Evolutionary conservation across 2,329 filamentous ascomycete species (phyloP).

Genomic region (Diaporthe sp.): DNA sequence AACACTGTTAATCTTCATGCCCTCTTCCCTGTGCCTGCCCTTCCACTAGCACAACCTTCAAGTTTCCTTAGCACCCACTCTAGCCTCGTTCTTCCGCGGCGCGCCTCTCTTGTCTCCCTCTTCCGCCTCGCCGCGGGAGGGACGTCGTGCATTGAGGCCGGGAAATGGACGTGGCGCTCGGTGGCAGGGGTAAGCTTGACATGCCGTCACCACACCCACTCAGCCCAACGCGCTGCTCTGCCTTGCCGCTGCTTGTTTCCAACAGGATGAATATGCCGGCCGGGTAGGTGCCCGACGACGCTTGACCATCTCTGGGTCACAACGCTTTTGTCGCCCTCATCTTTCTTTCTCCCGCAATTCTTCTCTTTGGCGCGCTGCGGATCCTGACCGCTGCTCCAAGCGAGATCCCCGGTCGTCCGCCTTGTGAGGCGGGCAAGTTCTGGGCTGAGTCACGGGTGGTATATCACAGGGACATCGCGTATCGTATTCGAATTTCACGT

Average conservation of each 20-base stretch:
- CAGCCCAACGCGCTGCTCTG: background rate
- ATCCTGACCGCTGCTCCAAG: slow-evolving; percentile 27
- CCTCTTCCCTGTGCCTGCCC: background rate
- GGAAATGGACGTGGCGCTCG: slow-evolving; percentile 37
- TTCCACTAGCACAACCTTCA: slow-evolving; percentile 5
- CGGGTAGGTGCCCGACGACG: slow-evolving; percentile 21
- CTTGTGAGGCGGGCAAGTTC: slow-evolving; percentile 11
- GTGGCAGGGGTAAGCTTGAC: slow-evolving; percentile 37
- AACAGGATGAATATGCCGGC: slow-evolving; percentile 17
- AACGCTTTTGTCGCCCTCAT: background rate
- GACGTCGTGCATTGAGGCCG: slow-evolving; percentile 32
- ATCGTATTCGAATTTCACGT: slow-evolving; percentile 4
- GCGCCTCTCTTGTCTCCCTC: background rate
- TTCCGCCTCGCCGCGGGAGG: slow-evolving; percentile 17
- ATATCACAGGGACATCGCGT: slow-evolving; percentile 18
- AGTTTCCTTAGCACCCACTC: background rate
- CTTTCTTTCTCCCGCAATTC: background rate
- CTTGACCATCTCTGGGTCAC: background rate
- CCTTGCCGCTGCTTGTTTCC: background rate
- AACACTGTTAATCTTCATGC: background rate
- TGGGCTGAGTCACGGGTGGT: slow-evolving; percentile 10
- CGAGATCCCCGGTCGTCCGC: background rate
- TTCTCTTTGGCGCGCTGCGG: background rate
- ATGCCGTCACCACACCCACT: background rate
- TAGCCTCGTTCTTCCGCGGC: background rate